Conservation (phyloP, 1,284 basidiomycete genomes). For the Apiotrichum brassicae region DNA sequence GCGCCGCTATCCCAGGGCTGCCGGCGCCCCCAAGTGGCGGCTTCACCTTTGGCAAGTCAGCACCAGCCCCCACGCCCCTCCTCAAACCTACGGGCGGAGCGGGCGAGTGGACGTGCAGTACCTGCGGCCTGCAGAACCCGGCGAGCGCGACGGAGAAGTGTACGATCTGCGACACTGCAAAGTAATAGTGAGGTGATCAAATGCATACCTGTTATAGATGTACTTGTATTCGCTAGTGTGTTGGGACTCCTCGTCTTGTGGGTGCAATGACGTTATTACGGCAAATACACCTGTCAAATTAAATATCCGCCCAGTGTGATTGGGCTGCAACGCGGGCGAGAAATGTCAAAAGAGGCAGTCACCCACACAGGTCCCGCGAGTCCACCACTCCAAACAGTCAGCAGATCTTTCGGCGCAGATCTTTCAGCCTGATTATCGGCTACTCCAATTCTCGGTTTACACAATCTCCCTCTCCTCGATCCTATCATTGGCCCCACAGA, state of each 20-base stretch:
- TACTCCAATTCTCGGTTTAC: too few species aligned
- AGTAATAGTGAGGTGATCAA: conserved; percentile 5
- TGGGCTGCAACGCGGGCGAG: too few species aligned
- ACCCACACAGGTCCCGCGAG: too few species aligned
- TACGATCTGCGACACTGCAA: conserved; percentile 51
- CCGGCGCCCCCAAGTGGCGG: conserved; percentile 1
- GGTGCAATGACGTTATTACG: too few species aligned
- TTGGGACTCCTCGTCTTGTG: neutral
- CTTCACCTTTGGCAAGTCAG: conserved; percentile 1
- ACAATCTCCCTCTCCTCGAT: too few species aligned
- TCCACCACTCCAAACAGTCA: too few species aligned
- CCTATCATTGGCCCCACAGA: too few species aligned
- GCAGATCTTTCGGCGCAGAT: too few species aligned
- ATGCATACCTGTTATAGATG: neutral
- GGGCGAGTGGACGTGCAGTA: conserved; percentile 50
- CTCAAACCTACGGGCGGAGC: conserved; percentile 10
- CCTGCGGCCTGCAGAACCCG: conserved; percentile 52
- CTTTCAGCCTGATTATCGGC: neutral
- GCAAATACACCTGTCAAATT: too few species aligned
- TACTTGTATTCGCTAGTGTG: neutral
- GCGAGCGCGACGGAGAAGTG: conserved; percentile 51
- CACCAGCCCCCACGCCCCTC: neutral
- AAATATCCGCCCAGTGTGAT: too few species aligned
- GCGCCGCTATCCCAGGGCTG: neutral
- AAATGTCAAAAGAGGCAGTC: too few species aligned